Base-by-base conservation (phyloP, 208 protist genomes). In the Kentomonas sorsogonicus region DNA sequence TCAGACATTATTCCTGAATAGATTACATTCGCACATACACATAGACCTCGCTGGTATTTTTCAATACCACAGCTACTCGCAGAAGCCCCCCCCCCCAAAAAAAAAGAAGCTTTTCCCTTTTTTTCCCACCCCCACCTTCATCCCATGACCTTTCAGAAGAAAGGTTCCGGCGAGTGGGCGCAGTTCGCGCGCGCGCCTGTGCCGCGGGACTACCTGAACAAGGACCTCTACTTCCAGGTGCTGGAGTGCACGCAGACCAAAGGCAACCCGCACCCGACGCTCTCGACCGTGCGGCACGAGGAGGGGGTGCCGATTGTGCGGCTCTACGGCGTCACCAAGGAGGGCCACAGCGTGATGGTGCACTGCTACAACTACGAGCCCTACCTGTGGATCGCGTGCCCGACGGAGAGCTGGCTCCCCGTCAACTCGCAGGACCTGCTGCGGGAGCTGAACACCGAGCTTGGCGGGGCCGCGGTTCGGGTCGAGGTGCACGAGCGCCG, bases 281-380 rank as follows among this genome's bases (percentile, higher is more conserved):
- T 95, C 27, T 95, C 89, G 0, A 77, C 57, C 0, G 74, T 95
- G 25, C 56, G 72, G 0, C 83, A 91, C 64, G 41, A 31, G 10
- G 84, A 93, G 62, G n/a, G n/a, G n/a, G 85, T 89, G 25, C 91
- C 96, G 1, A 79, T 96, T 31, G 69, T 98, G 22, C 87, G 94
- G 6, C 60, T 98, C 9, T 98, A 96, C 77, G 96, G 96, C 29
- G 86, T 96, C 15, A 98, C 95, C 9, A 52, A 34, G 16, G 89
- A 90, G 57, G 96, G 97, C 6, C 63, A 97, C 65, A 96, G 81
- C 41, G 92, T 98, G 1, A 43, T 96, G 1, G 69, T 83, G 6
- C 90, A 98, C 73, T 89, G 94, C 61, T 96, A 98, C 86, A 97
- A 97, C 60, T 98, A 96, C 62, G 82, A 97, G 74, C 96, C 97